Conservation (phyloP, 2,329 filamentous ascomycete species). For the Calcarisporium arbuscula region DNA sequence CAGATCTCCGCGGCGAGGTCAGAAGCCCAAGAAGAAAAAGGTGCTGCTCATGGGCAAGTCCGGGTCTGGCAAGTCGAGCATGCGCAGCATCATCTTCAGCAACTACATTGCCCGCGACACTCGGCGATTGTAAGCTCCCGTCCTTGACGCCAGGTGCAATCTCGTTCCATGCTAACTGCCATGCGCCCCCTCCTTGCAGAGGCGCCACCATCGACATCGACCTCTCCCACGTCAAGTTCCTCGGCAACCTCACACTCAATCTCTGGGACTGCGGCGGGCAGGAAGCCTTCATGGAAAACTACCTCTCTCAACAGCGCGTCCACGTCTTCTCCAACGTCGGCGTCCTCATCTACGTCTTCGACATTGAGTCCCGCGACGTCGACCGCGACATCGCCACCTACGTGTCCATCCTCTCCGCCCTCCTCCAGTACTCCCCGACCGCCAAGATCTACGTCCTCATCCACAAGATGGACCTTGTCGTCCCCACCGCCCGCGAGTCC, state of each 20-base stretch:
- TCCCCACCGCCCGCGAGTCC: conserved; percentile 67
- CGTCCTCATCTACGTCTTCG: conserved; percentile 98
- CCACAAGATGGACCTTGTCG: conserved; percentile 98
- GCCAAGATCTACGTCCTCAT: conserved; percentile 92
- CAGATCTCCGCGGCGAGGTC: conserved; percentile 41
- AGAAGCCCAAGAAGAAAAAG: conserved; percentile 79
- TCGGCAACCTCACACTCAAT: conserved; percentile 94
- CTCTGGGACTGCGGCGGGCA: conserved; percentile 99
- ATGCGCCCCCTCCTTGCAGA: conserved; percentile 21
- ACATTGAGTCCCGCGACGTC: conserved; percentile 93
- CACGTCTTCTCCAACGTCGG: conserved; percentile 97
- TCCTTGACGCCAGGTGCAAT: not conserved
- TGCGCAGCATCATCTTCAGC: conserved; percentile 98
- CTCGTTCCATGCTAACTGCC: not conserved
- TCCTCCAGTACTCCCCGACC: conserved; percentile 73
- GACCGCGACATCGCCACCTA: conserved; percentile 91
- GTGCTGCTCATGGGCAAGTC: conserved; percentile 90
- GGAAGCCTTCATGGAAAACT: conserved; percentile 98
- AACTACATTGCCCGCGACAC: conserved; percentile 98
- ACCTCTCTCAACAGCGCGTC: conserved; percentile 87
- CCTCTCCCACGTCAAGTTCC: conserved; percentile 96
- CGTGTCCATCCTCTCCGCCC: conserved; percentile 78
- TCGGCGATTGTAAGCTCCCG: conserved; percentile 58
- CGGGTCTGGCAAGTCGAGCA: conserved; percentile 94
- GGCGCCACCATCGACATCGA: conserved; percentile 98